These are phyloP conservation scores for Claviceps paspali DNA, from an alignment of 2,329 filamentous ascomycete species.

Conservation along the genomic window DNA sequence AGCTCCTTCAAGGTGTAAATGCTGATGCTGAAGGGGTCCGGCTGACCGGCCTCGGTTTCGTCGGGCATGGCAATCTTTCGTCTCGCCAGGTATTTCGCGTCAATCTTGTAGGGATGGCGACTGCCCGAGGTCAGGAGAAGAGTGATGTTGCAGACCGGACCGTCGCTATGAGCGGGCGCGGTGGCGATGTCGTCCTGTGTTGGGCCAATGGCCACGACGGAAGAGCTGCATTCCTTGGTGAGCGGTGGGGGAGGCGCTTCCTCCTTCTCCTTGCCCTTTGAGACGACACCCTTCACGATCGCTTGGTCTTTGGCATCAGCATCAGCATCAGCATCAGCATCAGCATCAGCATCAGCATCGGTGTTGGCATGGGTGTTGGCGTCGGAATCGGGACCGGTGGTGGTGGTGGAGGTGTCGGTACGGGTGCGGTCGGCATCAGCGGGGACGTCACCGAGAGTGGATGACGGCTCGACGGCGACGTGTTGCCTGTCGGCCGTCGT, in stretches of 20 bases:
- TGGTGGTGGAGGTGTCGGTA: background rate
- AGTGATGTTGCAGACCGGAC: slow-evolving; percentile 54
- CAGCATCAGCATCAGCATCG: too few relatives aligned
- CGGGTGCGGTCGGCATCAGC: slow-evolving; percentile 6
- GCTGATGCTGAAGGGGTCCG: slow-evolving; percentile 78
- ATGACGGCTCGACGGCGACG: slow-evolving; percentile 8
- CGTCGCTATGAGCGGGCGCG: slow-evolving; percentile 15
- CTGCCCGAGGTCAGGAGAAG: slow-evolving; percentile 69
- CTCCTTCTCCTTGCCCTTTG: slow-evolving; percentile 22
- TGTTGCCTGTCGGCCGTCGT: slow-evolving; percentile 4
- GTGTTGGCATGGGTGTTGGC: too few relatives aligned
- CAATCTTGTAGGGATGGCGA: slow-evolving; percentile 78
- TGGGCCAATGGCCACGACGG: slow-evolving; percentile 27
- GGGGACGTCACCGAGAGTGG: slow-evolving; percentile 6
- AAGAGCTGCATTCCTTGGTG: slow-evolving; percentile 18
- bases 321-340: too few relatives aligned
- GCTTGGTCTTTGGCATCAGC: slow-evolving; percentile 9
- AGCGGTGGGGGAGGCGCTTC: slow-evolving; percentile 12
- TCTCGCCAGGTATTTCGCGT: slow-evolving; percentile 71
- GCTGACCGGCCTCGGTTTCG: slow-evolving; percentile 38
- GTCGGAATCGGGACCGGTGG: too few relatives aligned
- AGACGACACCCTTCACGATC: slow-evolving; percentile 7
- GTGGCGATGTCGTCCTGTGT: slow-evolving; percentile 27
- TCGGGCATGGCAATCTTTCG: slow-evolving; percentile 64
- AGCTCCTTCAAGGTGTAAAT: slow-evolving; percentile 90